Conservation (phyloP, 768 basidiomycete species). For the Pulveroboletus sp. region DNA sequence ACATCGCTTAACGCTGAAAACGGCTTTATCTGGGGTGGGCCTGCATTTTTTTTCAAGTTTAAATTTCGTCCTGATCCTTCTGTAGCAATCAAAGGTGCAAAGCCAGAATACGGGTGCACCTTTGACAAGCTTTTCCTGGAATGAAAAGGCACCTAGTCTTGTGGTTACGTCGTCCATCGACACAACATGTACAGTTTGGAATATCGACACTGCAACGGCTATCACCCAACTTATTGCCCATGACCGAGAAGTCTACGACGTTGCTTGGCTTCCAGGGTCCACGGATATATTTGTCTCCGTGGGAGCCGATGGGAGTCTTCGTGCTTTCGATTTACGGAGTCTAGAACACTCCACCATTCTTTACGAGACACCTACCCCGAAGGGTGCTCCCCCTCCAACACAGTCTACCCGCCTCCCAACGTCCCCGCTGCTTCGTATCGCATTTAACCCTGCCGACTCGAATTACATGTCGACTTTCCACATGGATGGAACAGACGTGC, state of each 20-base stretch:
- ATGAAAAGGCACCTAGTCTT: slow-evolving; percentile 82
- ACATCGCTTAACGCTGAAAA: slow-evolving; percentile 69
- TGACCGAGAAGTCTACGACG: slow-evolving; percentile 94
- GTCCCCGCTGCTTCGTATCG: slow-evolving; percentile 79
- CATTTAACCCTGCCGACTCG: slow-evolving; percentile 86
- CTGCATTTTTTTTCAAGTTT: slow-evolving; percentile 1
- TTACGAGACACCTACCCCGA: slow-evolving; percentile 87
- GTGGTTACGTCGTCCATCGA: slow-evolving; percentile 98
- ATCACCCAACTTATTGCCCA: slow-evolving; percentile 97
- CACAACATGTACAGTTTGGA: slow-evolving; percentile 99
- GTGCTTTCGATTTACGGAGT: slow-evolving; percentile 94
- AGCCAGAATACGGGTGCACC: slow-evolving; percentile 81
- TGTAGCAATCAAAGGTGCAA: slow-evolving; percentile 86
- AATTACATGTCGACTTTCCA: slow-evolving; percentile 98
- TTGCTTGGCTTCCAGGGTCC: slow-evolving; percentile 95
- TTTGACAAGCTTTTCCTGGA: slow-evolving; percentile 97
- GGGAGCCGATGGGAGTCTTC: slow-evolving; percentile 92
- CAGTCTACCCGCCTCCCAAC: slow-evolving; percentile 66
- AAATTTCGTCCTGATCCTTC: slow-evolving; percentile 11
- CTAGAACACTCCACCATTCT: slow-evolving; percentile 98
- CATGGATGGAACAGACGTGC: slow-evolving; percentile 83
- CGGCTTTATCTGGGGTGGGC: slow-evolving; percentile 77
- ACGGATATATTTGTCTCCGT: slow-evolving; percentile 98
- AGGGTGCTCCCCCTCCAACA: slow-evolving; percentile 58
- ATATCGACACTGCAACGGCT: slow-evolving; percentile 89